These are phyloP conservation scores for Leishmania arabica DNA, from an alignment of 208 protist species.

Conservation along the genomic window DNA sequence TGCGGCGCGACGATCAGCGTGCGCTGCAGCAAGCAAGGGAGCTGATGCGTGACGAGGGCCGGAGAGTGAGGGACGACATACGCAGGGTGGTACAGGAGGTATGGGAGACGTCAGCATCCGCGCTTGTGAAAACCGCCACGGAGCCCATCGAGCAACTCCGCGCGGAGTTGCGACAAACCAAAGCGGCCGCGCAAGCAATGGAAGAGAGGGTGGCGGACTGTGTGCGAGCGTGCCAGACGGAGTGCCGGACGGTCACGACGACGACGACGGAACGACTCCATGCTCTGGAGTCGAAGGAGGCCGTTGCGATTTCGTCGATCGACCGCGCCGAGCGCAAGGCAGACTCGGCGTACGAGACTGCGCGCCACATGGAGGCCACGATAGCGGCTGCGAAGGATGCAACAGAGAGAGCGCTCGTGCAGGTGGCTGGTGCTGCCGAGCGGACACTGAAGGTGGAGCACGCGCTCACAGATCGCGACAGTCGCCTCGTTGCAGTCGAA, in stretches of 20 bases:
- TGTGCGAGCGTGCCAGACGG: slow-evolving; percentile 50
- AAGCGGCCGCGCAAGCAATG: slow-evolving; percentile 35
- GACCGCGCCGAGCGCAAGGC: slow-evolving; percentile 76
- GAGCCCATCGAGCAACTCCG: slow-evolving; percentile 49
- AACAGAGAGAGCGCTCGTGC: slow-evolving; percentile 36
- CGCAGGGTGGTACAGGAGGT: slow-evolving; percentile 52
- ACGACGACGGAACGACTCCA: slow-evolving; percentile 60
- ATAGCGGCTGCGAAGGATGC: slow-evolving; percentile 42
- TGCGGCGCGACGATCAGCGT: slow-evolving; percentile 66
- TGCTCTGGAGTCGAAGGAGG: slow-evolving; percentile 62
- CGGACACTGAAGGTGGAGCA: slow-evolving; percentile 61
- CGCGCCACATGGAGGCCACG: slow-evolving; percentile 38
- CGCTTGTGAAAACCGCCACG: slow-evolving; percentile 43
- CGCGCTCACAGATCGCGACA: slow-evolving; percentile 62
- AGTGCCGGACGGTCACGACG: slow-evolving; percentile 48
- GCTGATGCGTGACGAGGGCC: slow-evolving; percentile 38
- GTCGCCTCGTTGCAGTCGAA: slow-evolving; percentile 57
- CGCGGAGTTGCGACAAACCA: slow-evolving; percentile 40
- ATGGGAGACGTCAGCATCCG: slow-evolving; percentile 45
- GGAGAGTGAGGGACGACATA: slow-evolving; percentile 27
- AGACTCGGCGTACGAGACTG: slow-evolving; percentile 54
- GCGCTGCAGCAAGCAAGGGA: slow-evolving; percentile 46
- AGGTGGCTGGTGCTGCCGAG: slow-evolving; percentile 45
- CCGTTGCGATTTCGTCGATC: slow-evolving; percentile 50
- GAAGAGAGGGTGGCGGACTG: slow-evolving; percentile 57